Evolutionary conservation across 78 protist species (phyloP), one percentile per base, ranked within the genome.

Genomic region (Dictyostelium capitatum): DNA sequence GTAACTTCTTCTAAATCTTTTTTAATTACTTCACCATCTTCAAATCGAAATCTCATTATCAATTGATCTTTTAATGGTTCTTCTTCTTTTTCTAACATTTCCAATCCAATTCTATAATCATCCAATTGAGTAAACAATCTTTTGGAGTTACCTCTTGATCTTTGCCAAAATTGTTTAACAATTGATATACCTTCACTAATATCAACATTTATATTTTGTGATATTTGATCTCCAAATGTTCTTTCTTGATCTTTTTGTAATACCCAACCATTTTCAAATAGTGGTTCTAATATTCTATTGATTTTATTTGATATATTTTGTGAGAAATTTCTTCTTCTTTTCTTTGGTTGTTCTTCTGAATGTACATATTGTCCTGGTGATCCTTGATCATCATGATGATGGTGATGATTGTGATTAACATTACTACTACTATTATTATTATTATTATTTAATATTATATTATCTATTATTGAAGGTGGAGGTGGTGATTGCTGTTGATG

Each of bases 81-180:
- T 0, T 87, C 93, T 25, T 87, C 93, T 51, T 59, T 64, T 23
- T 75, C 81, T 0, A 87, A 30, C 4, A n/a, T 46, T 32, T 87
- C 93, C 41, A 87, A 64, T 10, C 93, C 93, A 46, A 87, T 56
- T 77, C 84, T 87, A 87, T 87, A 87, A 32, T 87, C 93, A 87
- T 87, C 93, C 78, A 87, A 64, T 65, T 87, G 93, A 14, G 83
- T 72, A 41, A 74, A 54, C 54, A 87, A 78, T 65, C 93, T 37
- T 28, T 87, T 87, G 19, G 93, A 87, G 6, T 87, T 87, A 15
- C 93, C 93, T 77, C 93, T 56, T 28, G 83, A 72, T 77, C 93
- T 87, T 15, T 87, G 93, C 93, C 93, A 87, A 77, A 62, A 87
- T 17, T 70, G 72, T 50, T 73, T 74, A 14, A 87, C 93, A 43